phyloP scores from a whole-genome alignment of 495 filamentous ascomycete species.

The Aeminium ludgeri region DNA sequence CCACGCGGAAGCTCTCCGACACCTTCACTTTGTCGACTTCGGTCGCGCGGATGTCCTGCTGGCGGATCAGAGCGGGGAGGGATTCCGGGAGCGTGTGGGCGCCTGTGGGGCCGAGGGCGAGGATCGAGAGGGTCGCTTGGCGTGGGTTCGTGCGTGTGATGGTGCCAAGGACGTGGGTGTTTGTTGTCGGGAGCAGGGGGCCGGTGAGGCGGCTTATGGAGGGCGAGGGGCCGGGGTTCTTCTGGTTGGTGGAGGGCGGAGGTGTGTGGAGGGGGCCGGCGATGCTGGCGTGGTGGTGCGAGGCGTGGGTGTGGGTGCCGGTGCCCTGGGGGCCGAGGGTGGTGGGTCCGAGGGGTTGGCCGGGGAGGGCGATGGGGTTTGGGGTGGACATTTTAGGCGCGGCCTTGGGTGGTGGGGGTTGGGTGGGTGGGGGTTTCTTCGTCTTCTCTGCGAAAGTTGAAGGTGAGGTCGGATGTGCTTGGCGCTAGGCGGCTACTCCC shows the following conservation, averaged over 20 bases:
- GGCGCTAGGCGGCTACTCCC: no score
- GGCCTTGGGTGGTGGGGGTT: no score
- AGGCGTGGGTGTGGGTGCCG: conserved; percentile 62
- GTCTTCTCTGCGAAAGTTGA: no score
- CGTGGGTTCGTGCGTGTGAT: conserved; percentile 69
- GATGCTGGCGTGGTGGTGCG: conserved; percentile 58
- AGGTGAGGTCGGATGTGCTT: no score
- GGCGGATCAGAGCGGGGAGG: conserved; percentile 35
- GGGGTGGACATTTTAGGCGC: no score
- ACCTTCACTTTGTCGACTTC: conserved; percentile 91
- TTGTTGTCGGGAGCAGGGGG: conserved; percentile 46
- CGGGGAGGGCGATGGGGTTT: conserved; percentile 10
- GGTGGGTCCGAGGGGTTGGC: conserved; percentile 43
- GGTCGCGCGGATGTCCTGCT: conserved; percentile 82
- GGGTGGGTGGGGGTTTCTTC: no score
- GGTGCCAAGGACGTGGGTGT: conserved; percentile 61
- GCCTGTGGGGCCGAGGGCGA: conserved; percentile 27
- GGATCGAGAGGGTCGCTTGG: conserved; percentile 67
- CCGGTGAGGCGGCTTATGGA: conserved; percentile 30
- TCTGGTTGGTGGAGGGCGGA: conserved; percentile 28
- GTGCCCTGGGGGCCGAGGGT: conserved; percentile 51
- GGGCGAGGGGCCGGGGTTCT: conserved; percentile 19
- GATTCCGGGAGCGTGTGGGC: conserved; percentile 30
- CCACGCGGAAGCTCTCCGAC: conserved; percentile 78
- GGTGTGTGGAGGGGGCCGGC: conserved; percentile 41